Evolutionary conservation across 768 basidiomycete species (phyloP).

Genomic region (Mrakia hoshinonis): DNA sequence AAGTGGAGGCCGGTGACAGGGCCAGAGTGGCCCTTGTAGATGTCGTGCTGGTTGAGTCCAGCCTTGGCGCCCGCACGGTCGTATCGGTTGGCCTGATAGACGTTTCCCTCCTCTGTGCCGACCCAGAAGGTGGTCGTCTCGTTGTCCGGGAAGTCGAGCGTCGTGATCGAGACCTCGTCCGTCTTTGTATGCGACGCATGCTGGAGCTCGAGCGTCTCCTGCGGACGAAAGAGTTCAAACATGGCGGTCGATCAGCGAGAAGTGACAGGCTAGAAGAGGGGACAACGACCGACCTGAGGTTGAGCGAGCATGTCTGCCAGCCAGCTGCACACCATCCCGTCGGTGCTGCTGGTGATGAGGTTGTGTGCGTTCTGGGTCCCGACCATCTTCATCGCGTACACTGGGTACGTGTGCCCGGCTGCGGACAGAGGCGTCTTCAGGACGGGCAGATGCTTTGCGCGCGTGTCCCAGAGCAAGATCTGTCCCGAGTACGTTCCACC

Average conservation of each 20-base stretch:
- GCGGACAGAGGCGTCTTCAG: slow-evolving; percentile 93
- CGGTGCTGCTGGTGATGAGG: slow-evolving; percentile 90
- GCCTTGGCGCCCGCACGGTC: slow-evolving; percentile 96
- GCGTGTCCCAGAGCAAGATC: slow-evolving; percentile 95
- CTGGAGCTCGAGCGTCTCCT: slow-evolving; percentile 89
- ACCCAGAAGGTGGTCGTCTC: slow-evolving; percentile 97
- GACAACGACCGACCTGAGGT: slow-evolving; percentile 59
- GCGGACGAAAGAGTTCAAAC: neutral
- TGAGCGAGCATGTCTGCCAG: slow-evolving; percentile 96
- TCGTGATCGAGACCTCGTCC: slow-evolving; percentile 88
- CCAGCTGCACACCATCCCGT: slow-evolving; percentile 96
- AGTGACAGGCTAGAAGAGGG: neutral
- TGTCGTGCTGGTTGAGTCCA: slow-evolving; percentile 82
- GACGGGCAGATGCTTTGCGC: slow-evolving; percentile 90
- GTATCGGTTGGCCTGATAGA: slow-evolving; percentile 93
- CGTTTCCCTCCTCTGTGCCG: slow-evolving; percentile 94
- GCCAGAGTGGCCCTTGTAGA: slow-evolving; percentile 85
- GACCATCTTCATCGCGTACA: slow-evolving; percentile 97
- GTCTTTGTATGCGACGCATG: slow-evolving; percentile 89
- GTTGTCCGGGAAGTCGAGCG: slow-evolving; percentile 86
- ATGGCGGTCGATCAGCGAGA: slow-evolving; percentile 1
- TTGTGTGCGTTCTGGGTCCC: slow-evolving; percentile 99
- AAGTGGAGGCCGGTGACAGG: slow-evolving; percentile 92
- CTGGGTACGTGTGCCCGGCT: slow-evolving; percentile 93
- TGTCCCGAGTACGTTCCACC: slow-evolving; percentile 99